A percentile compares a stretch with the other conserved stretches of the same genome.
phyloP scores from a whole-genome alignment of 2,329 filamentous ascomycete species.

The Hypoxylon sp. region DNA sequence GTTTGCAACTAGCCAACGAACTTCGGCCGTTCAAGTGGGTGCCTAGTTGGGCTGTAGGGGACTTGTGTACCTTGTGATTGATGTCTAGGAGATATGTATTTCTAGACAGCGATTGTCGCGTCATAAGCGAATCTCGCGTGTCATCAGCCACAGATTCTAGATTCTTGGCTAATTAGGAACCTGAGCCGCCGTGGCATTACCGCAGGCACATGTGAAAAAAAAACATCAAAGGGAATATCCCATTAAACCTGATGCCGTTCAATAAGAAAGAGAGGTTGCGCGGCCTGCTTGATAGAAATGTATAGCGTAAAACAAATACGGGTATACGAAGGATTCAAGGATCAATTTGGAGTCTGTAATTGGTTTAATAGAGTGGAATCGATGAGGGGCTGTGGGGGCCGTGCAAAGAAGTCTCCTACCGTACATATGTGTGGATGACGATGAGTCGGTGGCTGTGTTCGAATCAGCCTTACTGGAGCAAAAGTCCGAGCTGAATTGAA shows the following conservation, averaged over 20 bases:
- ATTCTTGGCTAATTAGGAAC: conserved; percentile 2
- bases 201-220: conserved; percentile 29
- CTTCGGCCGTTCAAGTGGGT: conserved; percentile 11
- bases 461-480: conserved; percentile 24
- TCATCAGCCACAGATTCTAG: conserved; percentile 18
- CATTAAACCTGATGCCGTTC: not conserved
- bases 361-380: conserved; percentile 7
- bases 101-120: conserved; percentile 25
- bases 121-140: conserved; percentile 33
- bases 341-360: conserved; percentile 8
- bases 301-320: not conserved
- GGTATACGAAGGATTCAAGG: conserved; percentile 16
- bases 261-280: conserved; percentile 18
- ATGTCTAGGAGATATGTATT: not conserved
- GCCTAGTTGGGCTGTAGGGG: conserved; percentile 3
- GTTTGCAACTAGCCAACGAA: conserved; percentile 18
- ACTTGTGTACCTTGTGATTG: not conserved
- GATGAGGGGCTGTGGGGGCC: conserved; percentile 8
- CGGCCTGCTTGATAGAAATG: conserved; percentile 11
- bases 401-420: not conserved
- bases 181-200: conserved; percentile 1
- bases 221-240: not conserved
- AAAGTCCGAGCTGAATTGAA: not conserved
- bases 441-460: conserved; percentile 18
- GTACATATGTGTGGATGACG: not conserved